A percentile compares a stretch with the other conserved stretches of the same genome.
Conservation (phyloP, 768 basidiomycete genomes). For the Naematelia encephala region DNA sequence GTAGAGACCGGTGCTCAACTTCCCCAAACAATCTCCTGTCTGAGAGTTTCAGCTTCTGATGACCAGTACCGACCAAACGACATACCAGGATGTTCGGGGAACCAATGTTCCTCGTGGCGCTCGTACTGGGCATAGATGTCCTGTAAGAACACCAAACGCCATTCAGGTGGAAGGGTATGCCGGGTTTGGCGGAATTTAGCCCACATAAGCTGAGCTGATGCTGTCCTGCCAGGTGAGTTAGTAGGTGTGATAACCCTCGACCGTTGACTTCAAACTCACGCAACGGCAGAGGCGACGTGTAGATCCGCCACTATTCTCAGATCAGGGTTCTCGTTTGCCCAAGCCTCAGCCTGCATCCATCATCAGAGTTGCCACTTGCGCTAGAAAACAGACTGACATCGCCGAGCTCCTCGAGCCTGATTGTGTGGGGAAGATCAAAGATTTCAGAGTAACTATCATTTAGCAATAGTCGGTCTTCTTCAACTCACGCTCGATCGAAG, state of each 20-base stretch:
- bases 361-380: too few species aligned
- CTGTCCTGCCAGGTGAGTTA: too few species aligned
- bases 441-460: slow-evolving; percentile 1
- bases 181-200: slow-evolving; percentile 3
- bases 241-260: too few species aligned
- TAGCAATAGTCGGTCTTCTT: neutral
- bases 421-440: neutral
- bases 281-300: slow-evolving; percentile 4
- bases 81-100: neutral
- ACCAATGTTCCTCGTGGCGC: slow-evolving; percentile 1
- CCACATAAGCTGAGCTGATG: slow-evolving; percentile 5
- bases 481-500: neutral
- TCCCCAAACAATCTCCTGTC: neutral
- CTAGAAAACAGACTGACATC: neutral
- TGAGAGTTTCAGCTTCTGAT: neutral
- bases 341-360: neutral
- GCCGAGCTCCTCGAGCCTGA: neutral
- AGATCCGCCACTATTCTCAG: neutral
- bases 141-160: neutral
- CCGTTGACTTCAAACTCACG: neutral
- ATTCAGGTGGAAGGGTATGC: neutral
- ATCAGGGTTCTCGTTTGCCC: neutral
- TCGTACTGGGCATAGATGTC: slow-evolving; percentile 5
- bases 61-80: neutral
- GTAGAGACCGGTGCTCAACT: slow-evolving; percentile 1